Base-by-base conservation (phyloP, 352 stramenopile genomes). In the Globisporangium alternatum region DNA sequence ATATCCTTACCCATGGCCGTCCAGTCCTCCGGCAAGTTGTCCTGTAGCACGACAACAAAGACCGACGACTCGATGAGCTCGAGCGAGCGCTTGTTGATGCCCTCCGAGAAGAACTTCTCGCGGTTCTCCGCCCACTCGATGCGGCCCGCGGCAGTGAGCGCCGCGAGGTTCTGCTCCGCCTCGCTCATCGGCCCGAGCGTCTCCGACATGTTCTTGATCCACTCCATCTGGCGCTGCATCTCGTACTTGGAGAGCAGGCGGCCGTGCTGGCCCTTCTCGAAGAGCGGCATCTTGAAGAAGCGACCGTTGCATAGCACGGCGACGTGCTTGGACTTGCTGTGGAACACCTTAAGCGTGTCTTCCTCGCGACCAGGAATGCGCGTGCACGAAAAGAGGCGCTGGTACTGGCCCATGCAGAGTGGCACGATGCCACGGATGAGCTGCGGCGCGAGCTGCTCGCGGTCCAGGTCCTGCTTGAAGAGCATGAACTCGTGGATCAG, bases 331-430 rank as follows among this genome's bases (percentile, higher is more conserved):
- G 84, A 91, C 57, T 84, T 86, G 63, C 75, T 60, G 37, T 74
- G 72, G 62, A 79, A 95, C 44, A 90, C 59, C 66, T 95, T 89
- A 9, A 97, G 71, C 28, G 72, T 67, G 67, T 97, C 90, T n/a
- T 81, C 77, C 53, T 97, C 90, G 22, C 86, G 84, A 19, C 90
- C 89, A 0, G 90, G 90, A 35, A 97, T 81, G n/a, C 90, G 86
- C 56, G 86, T 97, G 64, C 88, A 97, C 41, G 76, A 86, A 62
- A 97, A 97, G 56, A 97, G 95, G 35, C 90, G 86, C 53, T 90
- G 69, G 71, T 97, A 97, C 73, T 97, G 90, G 61, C 66, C 81
- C 90, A 97, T 97, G 71, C 90, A 97, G 10, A 97, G 78, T 45
- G 90, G 90, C 41, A 97, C 88, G 44, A 95, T 81, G 55, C 86